Evolutionary conservation across 768 basidiomycete genomes (phyloP), one percentile per base, ranked within the genome.

Genomic region (Leccinum longicurvipes): DNA sequence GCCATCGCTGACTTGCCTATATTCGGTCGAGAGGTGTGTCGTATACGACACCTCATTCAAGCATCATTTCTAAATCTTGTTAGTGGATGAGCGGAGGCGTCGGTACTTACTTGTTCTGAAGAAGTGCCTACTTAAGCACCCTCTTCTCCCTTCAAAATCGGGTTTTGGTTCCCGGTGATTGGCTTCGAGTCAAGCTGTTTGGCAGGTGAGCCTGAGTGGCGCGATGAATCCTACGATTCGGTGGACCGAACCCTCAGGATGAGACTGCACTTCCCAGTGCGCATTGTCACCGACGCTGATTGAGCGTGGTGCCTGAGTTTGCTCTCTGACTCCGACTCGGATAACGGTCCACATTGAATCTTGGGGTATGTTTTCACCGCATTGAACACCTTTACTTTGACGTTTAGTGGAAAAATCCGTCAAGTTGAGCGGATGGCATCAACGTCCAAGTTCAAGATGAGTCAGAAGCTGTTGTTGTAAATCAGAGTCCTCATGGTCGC

Each of bases 1-100:
- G 97, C 96, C 5, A 97, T 98, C 63, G 95, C 96, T 47, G 95
- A 98, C 70, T 69, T 99, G 52, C 93, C 94, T 17, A 86, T 98
- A 73, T 87, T 93, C 74, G 88, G 91, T 65, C 89, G 91, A 51
- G 91, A 93, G 71, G 88, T 89, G 60, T 14, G 57, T 60, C 28
- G 9, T 50, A 11, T 19, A 39, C 36, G 9, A 34, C 34, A 39
- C 19, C n/a, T n/a, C 1, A 17, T 7, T 51, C 21, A 2, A 3
- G 41, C 14, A 5, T 27, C n/a, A 4, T 17, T 54, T 29, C 24
- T 19, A 0, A 39, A 60, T 4, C 11, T 47, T 23, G 3, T 50
- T 53, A 92, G 88, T 76, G 98, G 63, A 85, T 94, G n/a, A 88
- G 82, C 24, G 94, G 90, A 27, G 96, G 96, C 64, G 81, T 91